phyloP scores from a whole-genome alignment of 2,329 filamentous ascomycete genomes.

The Colletotrichum sp. region DNA sequence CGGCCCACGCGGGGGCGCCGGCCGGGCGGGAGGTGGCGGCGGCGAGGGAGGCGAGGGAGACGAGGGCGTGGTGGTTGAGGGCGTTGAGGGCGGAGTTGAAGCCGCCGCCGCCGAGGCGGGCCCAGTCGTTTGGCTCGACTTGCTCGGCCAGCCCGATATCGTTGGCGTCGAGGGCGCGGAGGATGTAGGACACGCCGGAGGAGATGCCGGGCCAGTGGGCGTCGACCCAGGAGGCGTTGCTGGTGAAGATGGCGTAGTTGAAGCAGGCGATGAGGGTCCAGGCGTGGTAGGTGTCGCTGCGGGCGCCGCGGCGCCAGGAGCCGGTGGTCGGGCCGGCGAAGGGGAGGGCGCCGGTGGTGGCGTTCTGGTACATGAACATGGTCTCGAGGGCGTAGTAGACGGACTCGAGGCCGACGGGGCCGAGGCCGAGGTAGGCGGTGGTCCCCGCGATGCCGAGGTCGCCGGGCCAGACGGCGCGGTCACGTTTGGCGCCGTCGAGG shows the following conservation, averaged over 20 bases:
- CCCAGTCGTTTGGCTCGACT: conserved; percentile 32
- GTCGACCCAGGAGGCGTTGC: conserved; percentile 45
- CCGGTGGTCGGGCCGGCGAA: conserved; percentile 27
- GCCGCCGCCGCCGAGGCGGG: conserved; percentile 30
- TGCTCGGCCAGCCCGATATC: conserved; percentile 1
- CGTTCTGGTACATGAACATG: conserved; percentile 43
- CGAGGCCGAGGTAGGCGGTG: conserved; percentile 53
- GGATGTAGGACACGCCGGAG: conserved; percentile 30
- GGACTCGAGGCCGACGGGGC: conserved; percentile 48
- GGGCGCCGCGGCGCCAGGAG: conserved; percentile 21
- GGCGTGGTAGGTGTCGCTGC: conserved; percentile 35
- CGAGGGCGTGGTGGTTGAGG: conserved; percentile 33
- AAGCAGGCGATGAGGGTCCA: conserved; percentile 58
- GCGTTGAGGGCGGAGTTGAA: conserved; percentile 37
- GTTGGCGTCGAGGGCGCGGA: conserved; percentile 18
- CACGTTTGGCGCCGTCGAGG: conserved; percentile 60
- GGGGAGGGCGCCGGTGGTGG: conserved; percentile 24
- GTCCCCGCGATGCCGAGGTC: conserved; percentile 62
- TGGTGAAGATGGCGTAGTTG: conserved; percentile 54
- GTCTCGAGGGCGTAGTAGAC: conserved; percentile 50
- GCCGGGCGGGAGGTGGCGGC: background rate
- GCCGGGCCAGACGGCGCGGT: conserved; percentile 62
- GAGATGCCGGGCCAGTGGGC: conserved; percentile 48
- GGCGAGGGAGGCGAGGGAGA: conserved; percentile 25
- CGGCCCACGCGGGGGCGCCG: conserved; percentile 12